Conservation (phyloP, 371 early-diverging fungal genomes). For the Rhizomucor miehei region DNA sequence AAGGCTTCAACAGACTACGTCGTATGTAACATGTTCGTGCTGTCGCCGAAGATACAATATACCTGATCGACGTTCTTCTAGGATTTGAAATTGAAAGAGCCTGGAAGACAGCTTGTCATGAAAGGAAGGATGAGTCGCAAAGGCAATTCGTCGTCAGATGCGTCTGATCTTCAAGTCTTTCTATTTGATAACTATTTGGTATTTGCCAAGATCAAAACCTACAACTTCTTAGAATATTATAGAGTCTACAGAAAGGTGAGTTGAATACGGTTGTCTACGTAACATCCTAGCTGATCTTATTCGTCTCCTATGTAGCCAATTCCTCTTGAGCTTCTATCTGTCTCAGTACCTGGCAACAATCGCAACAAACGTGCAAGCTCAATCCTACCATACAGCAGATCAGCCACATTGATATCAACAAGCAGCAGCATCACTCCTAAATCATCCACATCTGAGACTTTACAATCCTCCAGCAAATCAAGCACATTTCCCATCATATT, state of each 20-base stretch:
- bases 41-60: background rate
- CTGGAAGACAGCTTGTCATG: slow-evolving; percentile 72
- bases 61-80: slow-evolving; percentile 15
- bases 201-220: slow-evolving; percentile 63
- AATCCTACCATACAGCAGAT: slow-evolving; percentile 34
- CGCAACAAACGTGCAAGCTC: slow-evolving; percentile 30
- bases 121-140: slow-evolving; percentile 78
- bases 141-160: slow-evolving; percentile 58
- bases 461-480: slow-evolving; percentile 70
- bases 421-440: slow-evolving; percentile 13
- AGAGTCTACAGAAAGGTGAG: slow-evolving; percentile 32
- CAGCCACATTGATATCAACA: slow-evolving; percentile 25
- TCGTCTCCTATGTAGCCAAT: slow-evolving; percentile 11
- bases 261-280: background rate
- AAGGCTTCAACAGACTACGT: slow-evolving; percentile 20
- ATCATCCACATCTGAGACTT: slow-evolving; percentile 29
- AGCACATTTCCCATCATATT: slow-evolving; percentile 67
- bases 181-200: slow-evolving; percentile 88
- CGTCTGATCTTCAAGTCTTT: slow-evolving; percentile 70
- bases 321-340: slow-evolving; percentile 18
- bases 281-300: background rate
- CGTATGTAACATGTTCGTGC: slow-evolving; percentile 32
- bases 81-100: slow-evolving; percentile 72
- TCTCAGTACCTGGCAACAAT: slow-evolving; percentile 15
- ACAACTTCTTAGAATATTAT: slow-evolving; percentile 33